These are phyloP conservation scores for Pseudoturritis turrita DNA, from an alignment of 345 rosid species.

Conservation along the genomic window DNA sequence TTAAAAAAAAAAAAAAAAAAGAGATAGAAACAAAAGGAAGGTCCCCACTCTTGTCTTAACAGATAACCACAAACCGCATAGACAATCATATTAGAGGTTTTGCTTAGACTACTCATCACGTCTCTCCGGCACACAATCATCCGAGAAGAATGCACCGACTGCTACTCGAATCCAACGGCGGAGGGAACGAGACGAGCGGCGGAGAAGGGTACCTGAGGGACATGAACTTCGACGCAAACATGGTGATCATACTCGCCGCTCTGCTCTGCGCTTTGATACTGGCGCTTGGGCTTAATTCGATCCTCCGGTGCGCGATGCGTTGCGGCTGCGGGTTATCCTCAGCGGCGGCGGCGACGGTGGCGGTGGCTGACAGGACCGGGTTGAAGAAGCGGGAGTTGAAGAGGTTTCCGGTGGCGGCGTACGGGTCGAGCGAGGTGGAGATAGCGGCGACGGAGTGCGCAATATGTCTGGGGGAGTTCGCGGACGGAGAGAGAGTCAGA, in stretches of 20 bases:
- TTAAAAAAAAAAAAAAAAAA: background rate
- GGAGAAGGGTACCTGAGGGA: constrained; percentile 23
- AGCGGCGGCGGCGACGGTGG: constrained; percentile 27
- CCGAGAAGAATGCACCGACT: constrained; percentile 25
- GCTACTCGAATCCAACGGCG: constrained; percentile 6
- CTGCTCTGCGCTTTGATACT: constrained; percentile 57
- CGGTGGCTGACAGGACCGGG: constrained; percentile 38
- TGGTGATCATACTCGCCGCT: constrained; percentile 75
- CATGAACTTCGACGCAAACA: constrained; percentile 57
- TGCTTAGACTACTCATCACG: no score
- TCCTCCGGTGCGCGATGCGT: constrained; percentile 58
- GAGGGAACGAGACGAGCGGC: constrained; percentile 15
- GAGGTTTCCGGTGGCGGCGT: constrained; percentile 54
- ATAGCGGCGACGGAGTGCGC: constrained; percentile 47
- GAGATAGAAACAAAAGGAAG: background rate
- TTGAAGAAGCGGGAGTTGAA: constrained; percentile 52
- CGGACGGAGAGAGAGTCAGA: constrained; percentile 44
- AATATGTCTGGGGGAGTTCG: constrained; percentile 55
- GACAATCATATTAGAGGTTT: constrained; percentile 3
- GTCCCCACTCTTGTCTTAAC: constrained; percentile 20
- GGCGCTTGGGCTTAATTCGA: constrained; percentile 59
- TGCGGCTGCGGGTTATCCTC: constrained; percentile 47
- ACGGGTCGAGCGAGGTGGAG: constrained; percentile 31
- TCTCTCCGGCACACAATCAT: constrained; percentile 2
- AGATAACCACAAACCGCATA: constrained; percentile 31